Base-by-base conservation (phyloP, 371 early-diverging fungal species). In the Apophysomyces sp. region DNA sequence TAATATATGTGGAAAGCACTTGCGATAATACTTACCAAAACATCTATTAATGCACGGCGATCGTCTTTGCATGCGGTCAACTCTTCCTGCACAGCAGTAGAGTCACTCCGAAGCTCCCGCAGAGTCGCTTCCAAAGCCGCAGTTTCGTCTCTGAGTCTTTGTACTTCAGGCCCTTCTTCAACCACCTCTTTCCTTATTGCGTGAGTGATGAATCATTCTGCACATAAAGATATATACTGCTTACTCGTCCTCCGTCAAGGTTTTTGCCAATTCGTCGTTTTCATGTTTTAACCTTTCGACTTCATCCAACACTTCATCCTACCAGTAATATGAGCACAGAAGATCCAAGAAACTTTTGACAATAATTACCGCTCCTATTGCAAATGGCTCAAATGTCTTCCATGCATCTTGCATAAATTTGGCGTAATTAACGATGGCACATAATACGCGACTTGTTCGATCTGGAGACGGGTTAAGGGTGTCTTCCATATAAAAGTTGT, bases 351-450 rank as follows among this genome's bases (percentile, higher is more conserved):
- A 26, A 9, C 6, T n/a, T 21, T 0, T 2, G 9, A 44, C 3
- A 0, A 7, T 7, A 6, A 9, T 55, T 58, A 67, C 67, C 27
- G 53, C 15, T 36, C 36, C 55, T 4, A 27, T 41, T 16, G 57
- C 62, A 13, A 18, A 52, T n/a, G 52, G 58, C 21, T 69, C 69
- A 36, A 62, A 65, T 3, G 41, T 54, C 8, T 58, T 40, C 60
- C 65, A 69, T 15, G 58, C 34, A 28, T 32, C 30, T 39, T 69
- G 65, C 21, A 65, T 65, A 51, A 69, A 69, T 40, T 52, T 69
- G 18, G 65, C 66, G 58, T 65, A 69, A 30, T 69, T 69, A 13
- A 65, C 60, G 6, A 69, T 30, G 3, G 66, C 57, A 26, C 65
- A 62, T 12, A 69, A 52, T 9, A 65, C 65, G n/a, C 65, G 59